Evolutionary conservation across 805 yeast species (phyloP), one percentile per base, ranked within the genome.

Genomic region (Wickerhamiella hasegawae): DNA sequence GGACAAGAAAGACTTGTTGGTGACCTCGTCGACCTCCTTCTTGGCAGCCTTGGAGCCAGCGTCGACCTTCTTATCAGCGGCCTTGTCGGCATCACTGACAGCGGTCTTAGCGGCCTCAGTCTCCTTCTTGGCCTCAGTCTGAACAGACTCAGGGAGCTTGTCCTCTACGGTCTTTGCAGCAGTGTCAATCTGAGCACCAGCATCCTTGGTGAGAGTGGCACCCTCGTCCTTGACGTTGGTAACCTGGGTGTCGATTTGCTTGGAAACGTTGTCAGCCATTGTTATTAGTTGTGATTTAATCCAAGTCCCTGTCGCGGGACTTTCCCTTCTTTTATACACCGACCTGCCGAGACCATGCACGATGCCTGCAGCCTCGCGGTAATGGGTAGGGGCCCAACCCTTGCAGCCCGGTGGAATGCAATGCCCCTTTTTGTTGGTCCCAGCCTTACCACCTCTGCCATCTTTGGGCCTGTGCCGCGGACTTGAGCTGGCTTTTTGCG

Each of bases 61-160:
- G 20, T 31, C 35, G 23, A 31, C 35, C 21, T 33, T 23, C 26
- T 28, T 25, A 5, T 19, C 34, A n/a, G 17, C 28, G 28, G 10
- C 14, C 28, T 26, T 32, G 12, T 16, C 34, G 16, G 22, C 28
- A 6, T n/a, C 28, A 8, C 14, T n/a, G 15, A 26, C 6, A 9
- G 9, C 14, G 10, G 10, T 19, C 32, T 33, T 33, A 22, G 26
- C 32, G n/a, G 18, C n/a, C 17, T 19, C 32, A 10, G 24, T 18
- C 11, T 17, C 36, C 39, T 37, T 35, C 31, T 40, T 34, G 18
- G 27, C 42, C 18, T 34, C 32, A n/a, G 9, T 24, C 31, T 31
- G 20, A 18, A 32, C 21, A 22, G 25, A 22, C 10, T 37, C 19
- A 21, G 35, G 27, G 24, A 26, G 35, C 32, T 43, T 39, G 35